Conservation (phyloP, 2,329 filamentous ascomycete species). For the Graphilbum sp. region DNA sequence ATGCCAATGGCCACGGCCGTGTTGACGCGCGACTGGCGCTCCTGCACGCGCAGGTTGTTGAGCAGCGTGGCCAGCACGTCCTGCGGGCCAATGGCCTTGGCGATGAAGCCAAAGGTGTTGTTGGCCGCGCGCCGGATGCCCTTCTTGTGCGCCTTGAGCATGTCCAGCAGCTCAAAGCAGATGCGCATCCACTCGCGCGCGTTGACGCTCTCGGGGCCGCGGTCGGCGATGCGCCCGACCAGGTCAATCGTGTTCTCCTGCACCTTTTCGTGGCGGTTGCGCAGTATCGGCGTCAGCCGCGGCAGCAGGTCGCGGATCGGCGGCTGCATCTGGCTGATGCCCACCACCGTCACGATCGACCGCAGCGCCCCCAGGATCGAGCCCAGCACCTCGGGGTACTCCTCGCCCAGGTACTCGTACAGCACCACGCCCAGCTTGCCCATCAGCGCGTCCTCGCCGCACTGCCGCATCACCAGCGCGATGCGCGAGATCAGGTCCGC, state of each 20-base stretch:
- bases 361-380: conserved; percentile 90
- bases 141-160: conserved; percentile 99
- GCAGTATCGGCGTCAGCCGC: conserved; percentile 89
- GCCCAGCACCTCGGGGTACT: conserved; percentile 93
- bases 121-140: conserved; percentile 95
- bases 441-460: conserved; percentile 88
- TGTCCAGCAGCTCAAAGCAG: conserved; percentile 95
- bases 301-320: conserved; percentile 93
- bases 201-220: conserved; percentile 90
- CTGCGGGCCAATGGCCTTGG: conserved; percentile 95
- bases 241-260: conserved; percentile 98
- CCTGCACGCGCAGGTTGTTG: conserved; percentile 92
- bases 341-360: conserved; percentile 93
- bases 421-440: conserved; percentile 87
- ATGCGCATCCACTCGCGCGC: conserved; percentile 99
- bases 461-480: conserved; percentile 98
- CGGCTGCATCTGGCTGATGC: conserved; percentile 94
- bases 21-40: conserved; percentile 95
- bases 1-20: conserved; percentile 97
- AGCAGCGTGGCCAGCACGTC: conserved; percentile 90
- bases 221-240: conserved; percentile 92
- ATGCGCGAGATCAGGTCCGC: conserved; percentile 94
- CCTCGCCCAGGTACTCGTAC: conserved; percentile 96
- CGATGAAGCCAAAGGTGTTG: conserved; percentile 99
- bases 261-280: conserved; percentile 97